Evolutionary conservation across 1,139 yeast genomes (phyloP).

Genomic region (Blastobotrys arbuscula): DNA sequence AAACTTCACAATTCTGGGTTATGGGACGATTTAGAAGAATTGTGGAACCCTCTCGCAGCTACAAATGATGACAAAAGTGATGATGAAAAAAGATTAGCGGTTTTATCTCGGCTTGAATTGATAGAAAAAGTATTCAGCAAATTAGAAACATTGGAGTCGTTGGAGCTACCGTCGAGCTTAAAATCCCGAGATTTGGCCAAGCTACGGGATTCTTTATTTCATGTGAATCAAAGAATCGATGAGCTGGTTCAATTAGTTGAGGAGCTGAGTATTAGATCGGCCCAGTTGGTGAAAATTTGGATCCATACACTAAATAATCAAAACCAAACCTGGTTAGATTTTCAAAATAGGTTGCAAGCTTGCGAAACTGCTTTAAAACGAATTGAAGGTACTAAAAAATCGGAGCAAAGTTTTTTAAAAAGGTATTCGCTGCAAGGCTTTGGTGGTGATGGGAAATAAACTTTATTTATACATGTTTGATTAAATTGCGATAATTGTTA

Average conservation of each 20-base stretch:
- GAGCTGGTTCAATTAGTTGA: constrained; percentile 14
- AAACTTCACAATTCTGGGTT: constrained; percentile 9
- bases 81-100: constrained; percentile 10
- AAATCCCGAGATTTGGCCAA: constrained; percentile 13
- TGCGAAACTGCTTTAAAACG: constrained; percentile 16
- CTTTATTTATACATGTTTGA: too few relatives aligned
- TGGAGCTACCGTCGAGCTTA: constrained; percentile 10
- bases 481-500: not conserved
- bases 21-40: constrained; percentile 15
- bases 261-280: constrained; percentile 20
- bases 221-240: constrained; percentile 12
- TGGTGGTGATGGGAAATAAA: too few relatives aligned
- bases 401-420: not conserved
- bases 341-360: constrained; percentile 15
- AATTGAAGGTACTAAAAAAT: constrained; percentile 10
- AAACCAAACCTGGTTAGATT: constrained; percentile 18
- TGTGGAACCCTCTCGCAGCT: constrained; percentile 4
- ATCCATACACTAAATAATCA: constrained; percentile 14
- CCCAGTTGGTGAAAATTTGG: constrained; percentile 18
- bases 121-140: constrained; percentile 4
- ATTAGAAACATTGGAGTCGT: constrained; percentile 9
- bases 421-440: not conserved
- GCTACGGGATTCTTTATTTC: constrained; percentile 10
- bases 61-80: constrained; percentile 3
- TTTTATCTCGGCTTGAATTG: constrained; percentile 7